A percentile compares a stretch with the other conserved stretches of the same genome.
phyloP scores from a whole-genome alignment of 768 basidiomycete genomes.

The Calocybe gangraenosa region DNA sequence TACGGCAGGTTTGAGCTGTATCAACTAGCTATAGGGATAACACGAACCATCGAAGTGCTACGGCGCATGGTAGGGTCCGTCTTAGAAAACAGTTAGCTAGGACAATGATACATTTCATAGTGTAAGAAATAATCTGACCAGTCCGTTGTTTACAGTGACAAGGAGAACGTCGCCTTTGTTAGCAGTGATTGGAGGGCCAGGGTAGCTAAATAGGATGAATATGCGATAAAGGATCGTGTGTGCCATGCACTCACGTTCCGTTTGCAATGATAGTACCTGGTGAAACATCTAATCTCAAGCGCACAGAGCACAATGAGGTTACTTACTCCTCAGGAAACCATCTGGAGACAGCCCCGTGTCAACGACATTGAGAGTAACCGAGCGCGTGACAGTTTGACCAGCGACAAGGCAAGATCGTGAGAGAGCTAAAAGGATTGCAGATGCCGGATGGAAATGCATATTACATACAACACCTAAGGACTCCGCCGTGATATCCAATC shows the following conservation, averaged over 20 bases:
- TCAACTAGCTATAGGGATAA: no score
- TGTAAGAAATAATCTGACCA: conserved; percentile 23
- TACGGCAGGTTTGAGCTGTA: background rate
- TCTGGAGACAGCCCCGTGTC: conserved; percentile 41
- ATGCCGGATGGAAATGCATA: conserved; percentile 20
- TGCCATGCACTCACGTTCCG: conserved; percentile 15
- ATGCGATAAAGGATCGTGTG: background rate
- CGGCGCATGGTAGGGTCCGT: conserved; percentile 27
- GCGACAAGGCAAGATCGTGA: conserved; percentile 9
- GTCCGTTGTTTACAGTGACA: conserved; percentile 41
- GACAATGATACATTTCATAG: no score
- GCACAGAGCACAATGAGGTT: background rate
- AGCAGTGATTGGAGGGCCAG: conserved; percentile 44
- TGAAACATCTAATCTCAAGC: background rate
- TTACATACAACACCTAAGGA: conserved; percentile 11
- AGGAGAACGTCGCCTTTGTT: conserved; percentile 39
- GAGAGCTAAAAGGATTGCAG: conserved; percentile 15
- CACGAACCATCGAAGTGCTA: conserved; percentile 23
- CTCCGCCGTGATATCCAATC: no score
- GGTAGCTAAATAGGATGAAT: conserved; percentile 20
- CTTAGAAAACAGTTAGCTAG: conserved; percentile 9
- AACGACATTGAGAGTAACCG: conserved; percentile 28
- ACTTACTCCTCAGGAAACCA: conserved; percentile 30
- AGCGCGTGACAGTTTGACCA: conserved; percentile 5
- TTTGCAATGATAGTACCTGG: conserved; percentile 21